A percentile compares a stretch with the other conserved stretches of the same genome.
Conservation (phyloP, 495 filamentous ascomycete species). For the Lichenothelia convexa region DNA sequence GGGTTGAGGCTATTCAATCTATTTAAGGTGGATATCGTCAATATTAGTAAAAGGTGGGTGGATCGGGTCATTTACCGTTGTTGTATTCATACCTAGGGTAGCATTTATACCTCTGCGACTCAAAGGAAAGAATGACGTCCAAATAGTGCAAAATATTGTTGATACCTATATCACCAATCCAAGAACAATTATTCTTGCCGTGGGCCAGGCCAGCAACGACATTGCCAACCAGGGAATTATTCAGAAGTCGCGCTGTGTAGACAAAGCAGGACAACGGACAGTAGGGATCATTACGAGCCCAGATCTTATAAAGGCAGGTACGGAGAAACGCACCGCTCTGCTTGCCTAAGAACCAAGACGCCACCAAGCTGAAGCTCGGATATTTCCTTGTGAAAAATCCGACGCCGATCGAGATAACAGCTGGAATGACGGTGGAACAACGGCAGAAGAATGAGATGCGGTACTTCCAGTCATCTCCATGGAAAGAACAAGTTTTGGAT, state of each 20-base stretch:
- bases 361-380: too few relatives aligned
- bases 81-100: too few relatives aligned
- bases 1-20: too few relatives aligned
- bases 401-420: conserved; percentile 6
- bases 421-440: not conserved
- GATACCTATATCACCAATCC: conserved; percentile 36
- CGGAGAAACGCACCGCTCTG: conserved; percentile 14
- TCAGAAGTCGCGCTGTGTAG: conserved; percentile 22
- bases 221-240: conserved; percentile 32
- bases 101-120: too few relatives aligned
- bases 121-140: conserved; percentile 7
- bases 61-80: too few relatives aligned
- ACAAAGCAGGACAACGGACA: conserved; percentile 30
- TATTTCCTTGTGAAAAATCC: conserved; percentile 27
- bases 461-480: too few relatives aligned
- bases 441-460: conserved; percentile 2
- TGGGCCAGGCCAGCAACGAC: conserved; percentile 34
- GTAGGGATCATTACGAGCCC: conserved; percentile 43
- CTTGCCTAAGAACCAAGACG: conserved; percentile 22
- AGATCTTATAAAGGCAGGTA: conserved; percentile 16
- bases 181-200: conserved; percentile 38
- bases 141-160: conserved; percentile 10
- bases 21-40: too few relatives aligned
- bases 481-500: not conserved
- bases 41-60: too few relatives aligned